Percentiles rank a stretch among this genome's conserved stretches.
Evolutionary conservation across 2,329 filamentous ascomycete species (phyloP).

Genomic region (Dactylellina haptotyla): DNA sequence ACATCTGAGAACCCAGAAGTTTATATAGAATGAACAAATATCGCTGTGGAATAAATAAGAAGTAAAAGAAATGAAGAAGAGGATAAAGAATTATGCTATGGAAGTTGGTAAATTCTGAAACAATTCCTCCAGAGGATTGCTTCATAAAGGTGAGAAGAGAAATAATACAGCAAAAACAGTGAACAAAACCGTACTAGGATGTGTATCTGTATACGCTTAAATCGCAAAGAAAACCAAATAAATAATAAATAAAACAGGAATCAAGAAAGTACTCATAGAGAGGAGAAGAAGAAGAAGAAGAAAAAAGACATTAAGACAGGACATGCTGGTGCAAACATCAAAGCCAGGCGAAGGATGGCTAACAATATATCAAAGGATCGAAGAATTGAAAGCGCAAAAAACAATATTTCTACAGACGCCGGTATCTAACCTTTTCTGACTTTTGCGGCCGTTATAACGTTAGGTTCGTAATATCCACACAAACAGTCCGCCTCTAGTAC

Average conservation of each 20-base stretch:
- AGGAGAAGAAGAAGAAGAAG: not conserved
- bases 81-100: too few relatives aligned
- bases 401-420: too few relatives aligned
- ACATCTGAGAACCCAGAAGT: too few relatives aligned
- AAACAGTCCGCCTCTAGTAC: not conserved
- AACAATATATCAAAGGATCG: too few relatives aligned
- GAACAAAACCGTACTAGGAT: not conserved
- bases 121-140: too few relatives aligned
- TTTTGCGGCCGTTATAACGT: conserved; percentile 38
- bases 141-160: not conserved
- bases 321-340: not conserved
- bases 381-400: too few relatives aligned
- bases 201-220: not conserved
- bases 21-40: too few relatives aligned
- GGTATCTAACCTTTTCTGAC: conserved; percentile 15
- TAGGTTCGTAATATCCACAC: conserved; percentile 20
- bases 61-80: too few relatives aligned
- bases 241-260: not conserved
- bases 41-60: too few relatives aligned
- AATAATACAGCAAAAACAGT: not conserved
- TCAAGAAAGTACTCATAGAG: not conserved
- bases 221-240: not conserved
- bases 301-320: not conserved
- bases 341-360: not conserved
- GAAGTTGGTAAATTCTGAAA: too few relatives aligned